Percentiles rank a stretch among this genome's conserved stretches.
phyloP scores from a whole-genome alignment of 441 rosid genomes.

The Eugenia klotzschiana region DNA sequence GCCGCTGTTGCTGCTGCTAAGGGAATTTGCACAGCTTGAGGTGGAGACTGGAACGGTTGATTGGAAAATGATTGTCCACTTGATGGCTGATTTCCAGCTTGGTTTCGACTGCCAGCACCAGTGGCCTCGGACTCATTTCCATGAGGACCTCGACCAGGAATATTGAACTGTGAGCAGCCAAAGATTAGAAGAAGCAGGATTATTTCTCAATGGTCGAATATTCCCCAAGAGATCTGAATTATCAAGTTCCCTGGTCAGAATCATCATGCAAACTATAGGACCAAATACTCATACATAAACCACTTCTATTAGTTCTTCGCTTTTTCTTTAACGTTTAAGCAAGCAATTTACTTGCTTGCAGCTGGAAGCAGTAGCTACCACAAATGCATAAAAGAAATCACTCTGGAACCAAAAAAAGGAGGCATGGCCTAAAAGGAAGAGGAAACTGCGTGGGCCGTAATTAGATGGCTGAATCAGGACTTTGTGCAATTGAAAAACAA shows the following conservation, averaged over 20 bases:
- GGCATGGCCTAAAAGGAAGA: not conserved
- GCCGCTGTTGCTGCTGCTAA: conserved; percentile 37
- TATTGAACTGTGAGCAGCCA: conserved; percentile 31
- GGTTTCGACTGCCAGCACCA: conserved; percentile 30
- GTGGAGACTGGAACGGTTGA: conserved; percentile 37
- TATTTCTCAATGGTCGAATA: not conserved
- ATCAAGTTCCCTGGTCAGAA: not conserved
- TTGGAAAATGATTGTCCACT: conserved; percentile 38
- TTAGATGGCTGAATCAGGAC: not conserved
- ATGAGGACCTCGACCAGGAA: conserved; percentile 33
- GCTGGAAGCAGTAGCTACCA: not conserved
- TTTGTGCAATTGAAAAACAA: not conserved
- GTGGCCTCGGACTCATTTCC: conserved; percentile 37
- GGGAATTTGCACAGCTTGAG: conserved; percentile 66
- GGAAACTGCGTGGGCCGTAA: not conserved
- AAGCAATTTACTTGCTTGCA: not conserved
- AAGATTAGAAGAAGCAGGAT: not conserved
- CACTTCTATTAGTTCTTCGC: not conserved
- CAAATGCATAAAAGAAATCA: not conserved
- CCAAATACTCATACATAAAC: not conserved
- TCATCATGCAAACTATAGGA: not conserved
- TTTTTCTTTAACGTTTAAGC: not conserved
- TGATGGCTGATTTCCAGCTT: conserved; percentile 36
- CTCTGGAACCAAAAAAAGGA: not conserved
- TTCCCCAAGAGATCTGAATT: not conserved